Conservation (phyloP, 106 monocot species). For the Dioscorea zingiberensis region DNA sequence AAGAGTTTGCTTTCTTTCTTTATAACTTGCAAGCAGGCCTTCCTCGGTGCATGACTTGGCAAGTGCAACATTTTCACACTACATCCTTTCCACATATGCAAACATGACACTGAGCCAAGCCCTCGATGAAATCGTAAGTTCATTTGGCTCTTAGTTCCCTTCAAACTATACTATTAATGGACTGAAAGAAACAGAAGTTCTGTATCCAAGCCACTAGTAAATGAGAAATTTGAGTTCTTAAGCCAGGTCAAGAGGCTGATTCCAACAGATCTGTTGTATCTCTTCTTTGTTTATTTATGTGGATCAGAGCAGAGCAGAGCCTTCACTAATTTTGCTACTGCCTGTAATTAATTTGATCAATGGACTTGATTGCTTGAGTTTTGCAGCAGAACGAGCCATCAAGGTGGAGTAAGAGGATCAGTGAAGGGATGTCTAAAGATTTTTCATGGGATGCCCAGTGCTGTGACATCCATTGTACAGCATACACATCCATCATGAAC, state of each 20-base stretch:
- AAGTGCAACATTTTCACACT: neutral
- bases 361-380: neutral
- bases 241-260: neutral
- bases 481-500: slow-evolving; percentile 22
- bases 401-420: slow-evolving; percentile 17
- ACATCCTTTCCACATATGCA: neutral
- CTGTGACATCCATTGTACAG: slow-evolving; percentile 17
- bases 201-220: neutral
- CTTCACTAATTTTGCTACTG: neutral
- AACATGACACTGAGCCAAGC: neutral
- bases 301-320: no score
- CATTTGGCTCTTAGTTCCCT: neutral
- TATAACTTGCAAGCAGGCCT: neutral
- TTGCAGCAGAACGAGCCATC: slow-evolving; percentile 19
- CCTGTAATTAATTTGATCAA: neutral
- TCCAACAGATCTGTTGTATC: neutral
- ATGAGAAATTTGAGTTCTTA: neutral
- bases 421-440: slow-evolving; percentile 29
- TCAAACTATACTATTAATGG: neutral
- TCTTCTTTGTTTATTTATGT: no score
- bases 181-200: neutral
- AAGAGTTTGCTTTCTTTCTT: neutral
- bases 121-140: neutral
- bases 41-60: neutral
- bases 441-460: slow-evolving; percentile 39